These are phyloP conservation scores for Acorus gramineus DNA, from an alignment of 106 monocot species.

Conservation along the genomic window DNA sequence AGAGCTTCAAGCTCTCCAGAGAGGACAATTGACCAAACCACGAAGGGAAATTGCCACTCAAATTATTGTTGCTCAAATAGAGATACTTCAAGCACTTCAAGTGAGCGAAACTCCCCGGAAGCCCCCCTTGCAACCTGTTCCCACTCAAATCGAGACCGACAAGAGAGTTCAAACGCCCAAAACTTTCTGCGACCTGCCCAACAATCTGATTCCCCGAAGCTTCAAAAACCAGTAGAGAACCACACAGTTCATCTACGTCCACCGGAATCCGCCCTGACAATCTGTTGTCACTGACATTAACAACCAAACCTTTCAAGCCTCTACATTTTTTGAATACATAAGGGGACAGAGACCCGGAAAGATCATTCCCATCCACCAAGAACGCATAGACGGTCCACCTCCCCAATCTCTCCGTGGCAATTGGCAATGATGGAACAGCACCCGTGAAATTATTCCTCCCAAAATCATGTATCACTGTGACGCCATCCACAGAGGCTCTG, in stretches of 20 bases:
- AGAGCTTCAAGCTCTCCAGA: conserved; percentile 57
- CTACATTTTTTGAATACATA: conserved; percentile 52
- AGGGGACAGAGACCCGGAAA: conserved; percentile 42
- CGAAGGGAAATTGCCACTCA: conserved; percentile 46
- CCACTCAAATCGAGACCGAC: conserved; percentile 38
- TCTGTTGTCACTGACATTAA: conserved; percentile 44
- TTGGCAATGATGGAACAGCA: conserved; percentile 31
- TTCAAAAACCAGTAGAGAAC: conserved; percentile 44
- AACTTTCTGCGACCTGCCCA: conserved; percentile 41
- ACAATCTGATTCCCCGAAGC: conserved; percentile 43
- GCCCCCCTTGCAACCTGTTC: conserved; percentile 37
- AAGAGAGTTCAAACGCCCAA: conserved; percentile 36
- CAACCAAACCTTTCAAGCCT: conserved; percentile 38
- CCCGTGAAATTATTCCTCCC: conserved; percentile 56
- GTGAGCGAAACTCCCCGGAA: conserved; percentile 41
- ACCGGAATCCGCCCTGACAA: conserved; percentile 46
- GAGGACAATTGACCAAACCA: conserved; percentile 39
- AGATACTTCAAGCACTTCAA: conserved; percentile 53
- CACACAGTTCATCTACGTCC: conserved; percentile 30
- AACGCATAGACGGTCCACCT: conserved; percentile 46
- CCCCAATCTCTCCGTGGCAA: conserved; percentile 27
- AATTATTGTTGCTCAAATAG: conserved; percentile 46
- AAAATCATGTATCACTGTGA: conserved; percentile 61
- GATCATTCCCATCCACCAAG: conserved; percentile 37
- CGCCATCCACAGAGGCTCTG: conserved; percentile 3